Evolutionary conservation across 257 asterid species (phyloP), one percentile per base, ranked within the genome.

Genomic region (Datura wrightii): DNA sequence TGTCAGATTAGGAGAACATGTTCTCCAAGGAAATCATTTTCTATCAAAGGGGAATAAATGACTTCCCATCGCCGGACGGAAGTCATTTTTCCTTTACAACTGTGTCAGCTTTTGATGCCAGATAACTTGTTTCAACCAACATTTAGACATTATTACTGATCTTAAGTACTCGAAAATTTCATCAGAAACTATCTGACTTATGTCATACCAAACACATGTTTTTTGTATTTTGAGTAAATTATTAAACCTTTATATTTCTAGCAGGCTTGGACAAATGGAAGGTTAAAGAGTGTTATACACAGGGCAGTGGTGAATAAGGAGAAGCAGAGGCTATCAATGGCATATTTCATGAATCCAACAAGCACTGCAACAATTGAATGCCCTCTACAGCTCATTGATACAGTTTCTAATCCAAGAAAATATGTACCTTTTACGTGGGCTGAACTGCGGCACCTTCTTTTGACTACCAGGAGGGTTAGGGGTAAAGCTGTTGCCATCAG

Each of bases 221-320:
- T 76, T 76, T 78, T 74, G 34, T 39, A 70, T 60, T 8, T 18
- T 56, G 50, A 34, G 6, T 58, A 78, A 24, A 24, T 46, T 60
- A 63, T 56, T 79, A 18, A 50, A 34, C 46, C 52, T 5, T 15
- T 50, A 4, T 59, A 7, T 56, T 19, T 46, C 72, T 11, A n/a
- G 58, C 84, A 87, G 79, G 90, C 87, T 41, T 88, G 88, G 84
- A 83, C 84, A 18, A 88, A 71, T 85, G 84, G 88, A 62, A 88
- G 85, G 87, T 80, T 85, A 36, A 80, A 81, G 80, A 80, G 87
- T 63, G 87, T 85, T 34, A 86, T 63, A 6, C 88, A 88, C 39
- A 71, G 88, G 83, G 86, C 83, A 83, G 87, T 85, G 80, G 79
- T 85, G 36, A 88, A 85, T 11, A 46, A 80, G 83, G 88, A 85